Percentiles rank a stretch among this genome's conserved stretches.
Evolutionary conservation across 345 rosid genomes (phyloP).

Genomic region (Arabidopsis arenosa): DNA sequence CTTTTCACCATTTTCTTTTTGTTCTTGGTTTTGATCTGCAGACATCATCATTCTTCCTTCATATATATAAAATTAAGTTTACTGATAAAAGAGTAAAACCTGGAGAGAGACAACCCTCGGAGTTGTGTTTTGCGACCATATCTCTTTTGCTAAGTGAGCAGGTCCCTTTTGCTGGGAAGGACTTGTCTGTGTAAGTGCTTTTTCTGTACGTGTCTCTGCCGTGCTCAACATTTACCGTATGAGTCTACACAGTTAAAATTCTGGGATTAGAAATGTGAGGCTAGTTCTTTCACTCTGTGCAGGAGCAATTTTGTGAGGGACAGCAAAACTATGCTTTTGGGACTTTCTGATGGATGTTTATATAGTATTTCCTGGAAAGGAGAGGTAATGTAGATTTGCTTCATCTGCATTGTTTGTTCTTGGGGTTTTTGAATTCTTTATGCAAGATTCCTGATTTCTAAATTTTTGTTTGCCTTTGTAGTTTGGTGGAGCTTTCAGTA

Average conservation of each 20-base stretch:
- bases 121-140: conserved; percentile 64
- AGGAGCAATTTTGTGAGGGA: conserved; percentile 95
- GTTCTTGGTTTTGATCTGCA: conserved; percentile 47
- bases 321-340: conserved; percentile 75
- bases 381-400: conserved; percentile 64
- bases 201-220: conserved; percentile 26
- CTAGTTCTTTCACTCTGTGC: conserved; percentile 29
- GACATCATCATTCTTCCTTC: conserved; percentile 90
- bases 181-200: conserved; percentile 75
- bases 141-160: conserved; percentile 80
- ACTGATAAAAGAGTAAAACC: conserved; percentile 66
- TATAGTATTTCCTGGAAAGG: conserved; percentile 95
- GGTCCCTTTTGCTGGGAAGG: conserved; percentile 75
- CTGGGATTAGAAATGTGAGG: conserved; percentile 22
- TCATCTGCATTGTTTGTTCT: conserved; percentile 21
- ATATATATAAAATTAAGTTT: conserved; percentile 83
- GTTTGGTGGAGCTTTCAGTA: conserved; percentile 84
- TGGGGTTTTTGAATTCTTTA: neutral
- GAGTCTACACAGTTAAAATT: neutral
- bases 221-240: conserved; percentile 13
- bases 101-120: conserved; percentile 83
- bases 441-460: neutral
- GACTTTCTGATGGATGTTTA: conserved; percentile 87
- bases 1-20: neutral
- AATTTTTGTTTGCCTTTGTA: conserved; percentile 39